Conservation (phyloP, 768 basidiomycete species). For the Boletus reticulatus region DNA sequence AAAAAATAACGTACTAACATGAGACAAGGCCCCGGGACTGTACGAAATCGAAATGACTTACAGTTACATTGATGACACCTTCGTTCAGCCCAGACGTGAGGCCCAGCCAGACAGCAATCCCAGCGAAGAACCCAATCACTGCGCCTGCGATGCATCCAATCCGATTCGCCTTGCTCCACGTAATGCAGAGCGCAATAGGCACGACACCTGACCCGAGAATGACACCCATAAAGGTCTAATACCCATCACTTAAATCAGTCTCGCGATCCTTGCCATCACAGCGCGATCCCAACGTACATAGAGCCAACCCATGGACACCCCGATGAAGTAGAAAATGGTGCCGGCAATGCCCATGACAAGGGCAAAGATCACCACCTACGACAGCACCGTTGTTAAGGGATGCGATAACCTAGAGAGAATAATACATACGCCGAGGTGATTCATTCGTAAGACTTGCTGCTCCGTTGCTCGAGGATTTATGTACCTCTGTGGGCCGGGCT, state of each 20-base stretch:
- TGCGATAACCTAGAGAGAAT: not conserved
- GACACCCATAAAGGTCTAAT: constrained; percentile 83
- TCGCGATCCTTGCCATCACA: not conserved
- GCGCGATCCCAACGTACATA: constrained; percentile 53
- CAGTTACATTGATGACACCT: constrained; percentile 67
- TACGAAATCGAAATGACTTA: constrained; percentile 28
- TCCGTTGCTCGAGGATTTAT: constrained; percentile 83
- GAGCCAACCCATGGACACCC: constrained; percentile 92
- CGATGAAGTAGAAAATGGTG: constrained; percentile 85
- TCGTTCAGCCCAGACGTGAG: constrained; percentile 70
- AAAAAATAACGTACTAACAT: not conserved
- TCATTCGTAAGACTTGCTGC: constrained; percentile 62
- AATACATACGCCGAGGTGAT: constrained; percentile 57
- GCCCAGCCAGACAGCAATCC: constrained; percentile 82
- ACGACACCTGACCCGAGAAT: constrained; percentile 83
- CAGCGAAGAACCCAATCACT: constrained; percentile 63
- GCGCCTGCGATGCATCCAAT: constrained; percentile 79
- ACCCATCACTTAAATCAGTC: not conserved
- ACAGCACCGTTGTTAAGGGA: not conserved
- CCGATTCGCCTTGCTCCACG: constrained; percentile 85
- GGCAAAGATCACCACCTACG: constrained; percentile 65
- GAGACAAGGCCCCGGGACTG: not conserved
- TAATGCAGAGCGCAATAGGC: constrained; percentile 82
- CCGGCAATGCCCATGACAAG: constrained; percentile 80
- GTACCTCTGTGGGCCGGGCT: constrained; percentile 47